Conservation (phyloP, 169 alveolate species). For the Perkinsus olseni region DNA sequence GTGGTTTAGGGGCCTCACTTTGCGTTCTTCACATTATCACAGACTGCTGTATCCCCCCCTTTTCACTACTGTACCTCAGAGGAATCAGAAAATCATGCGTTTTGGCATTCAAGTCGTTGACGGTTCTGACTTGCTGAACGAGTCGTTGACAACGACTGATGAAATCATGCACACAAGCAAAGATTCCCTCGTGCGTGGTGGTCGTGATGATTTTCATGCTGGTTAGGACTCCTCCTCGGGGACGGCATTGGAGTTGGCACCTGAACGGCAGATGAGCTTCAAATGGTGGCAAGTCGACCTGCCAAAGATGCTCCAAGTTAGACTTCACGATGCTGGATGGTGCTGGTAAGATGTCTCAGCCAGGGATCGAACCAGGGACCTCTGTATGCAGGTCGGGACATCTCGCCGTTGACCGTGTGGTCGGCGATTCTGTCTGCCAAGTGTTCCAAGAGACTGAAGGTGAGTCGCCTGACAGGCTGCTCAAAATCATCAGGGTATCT, state of each 20-base stretch:
- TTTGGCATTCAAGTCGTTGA: no score
- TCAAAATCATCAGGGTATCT: not conserved
- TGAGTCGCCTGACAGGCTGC: not conserved
- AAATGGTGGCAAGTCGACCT: not conserved
- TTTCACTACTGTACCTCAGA: no score
- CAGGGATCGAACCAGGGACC: not conserved
- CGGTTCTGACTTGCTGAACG: no score
- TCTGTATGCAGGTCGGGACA: not conserved
- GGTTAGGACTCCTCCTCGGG: not conserved
- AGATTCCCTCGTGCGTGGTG: no score
- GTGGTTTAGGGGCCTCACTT: no score
- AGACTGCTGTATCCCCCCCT: no score
- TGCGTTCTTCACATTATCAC: no score
- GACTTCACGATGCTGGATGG: not conserved
- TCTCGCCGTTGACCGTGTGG: not conserved
- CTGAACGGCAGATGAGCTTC: not conserved
- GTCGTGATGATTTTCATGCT: no score
- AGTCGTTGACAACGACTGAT: no score
- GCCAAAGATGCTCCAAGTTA: not conserved
- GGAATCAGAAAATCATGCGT: no score
- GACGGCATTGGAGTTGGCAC: not conserved
- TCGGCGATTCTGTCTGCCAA: not conserved
- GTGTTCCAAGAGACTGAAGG: not conserved
- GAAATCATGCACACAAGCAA: no score
- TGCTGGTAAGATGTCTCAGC: not conserved